These are phyloP conservation scores for Alternaria ventricosa DNA, from an alignment of 2,329 filamentous ascomycete species.

Conservation along the genomic window DNA sequence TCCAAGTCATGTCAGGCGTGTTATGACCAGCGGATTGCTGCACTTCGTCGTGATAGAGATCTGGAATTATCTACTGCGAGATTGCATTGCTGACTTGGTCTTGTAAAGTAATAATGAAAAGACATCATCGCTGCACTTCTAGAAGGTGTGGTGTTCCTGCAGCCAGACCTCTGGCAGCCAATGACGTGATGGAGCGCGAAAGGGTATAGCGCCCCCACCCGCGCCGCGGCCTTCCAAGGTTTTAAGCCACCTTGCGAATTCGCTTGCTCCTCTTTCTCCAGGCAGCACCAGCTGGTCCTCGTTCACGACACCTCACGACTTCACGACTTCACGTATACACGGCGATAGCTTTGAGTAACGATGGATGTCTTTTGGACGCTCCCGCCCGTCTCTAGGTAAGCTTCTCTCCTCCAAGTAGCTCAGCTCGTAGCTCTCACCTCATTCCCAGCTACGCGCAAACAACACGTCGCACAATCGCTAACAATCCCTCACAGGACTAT, in stretches of 20 bases:
- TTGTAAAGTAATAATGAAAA: not conserved
- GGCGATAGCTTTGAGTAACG: conserved; percentile 26
- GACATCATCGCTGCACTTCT: not conserved
- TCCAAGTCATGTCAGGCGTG: not conserved
- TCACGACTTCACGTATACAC: conserved; percentile 18
- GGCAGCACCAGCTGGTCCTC: conserved; percentile 46
- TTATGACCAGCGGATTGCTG: not conserved
- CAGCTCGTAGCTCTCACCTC: not conserved
- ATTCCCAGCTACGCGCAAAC: not conserved
- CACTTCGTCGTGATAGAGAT: not conserved
- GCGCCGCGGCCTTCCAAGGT: conserved; percentile 9
- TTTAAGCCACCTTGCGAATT: conserved; percentile 27
- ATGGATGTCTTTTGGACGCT: conserved; percentile 71
- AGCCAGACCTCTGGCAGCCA: not conserved
- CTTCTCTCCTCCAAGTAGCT: conserved; percentile 5
- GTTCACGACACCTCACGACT: conserved; percentile 20
- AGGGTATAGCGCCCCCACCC: conserved; percentile 13
- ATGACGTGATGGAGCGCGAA: conserved; percentile 8
- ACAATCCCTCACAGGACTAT: conserved; percentile 67
- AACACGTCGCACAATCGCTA: conserved; percentile 37
- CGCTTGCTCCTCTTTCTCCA: conserved; percentile 29
- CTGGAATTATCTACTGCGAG: not conserved
- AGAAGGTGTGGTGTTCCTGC: not conserved
- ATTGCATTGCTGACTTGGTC: not conserved
- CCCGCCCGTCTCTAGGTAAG: conserved; percentile 71